Base-by-base conservation (phyloP, 331 rosid genomes). In the Malus hybrid region DNA sequence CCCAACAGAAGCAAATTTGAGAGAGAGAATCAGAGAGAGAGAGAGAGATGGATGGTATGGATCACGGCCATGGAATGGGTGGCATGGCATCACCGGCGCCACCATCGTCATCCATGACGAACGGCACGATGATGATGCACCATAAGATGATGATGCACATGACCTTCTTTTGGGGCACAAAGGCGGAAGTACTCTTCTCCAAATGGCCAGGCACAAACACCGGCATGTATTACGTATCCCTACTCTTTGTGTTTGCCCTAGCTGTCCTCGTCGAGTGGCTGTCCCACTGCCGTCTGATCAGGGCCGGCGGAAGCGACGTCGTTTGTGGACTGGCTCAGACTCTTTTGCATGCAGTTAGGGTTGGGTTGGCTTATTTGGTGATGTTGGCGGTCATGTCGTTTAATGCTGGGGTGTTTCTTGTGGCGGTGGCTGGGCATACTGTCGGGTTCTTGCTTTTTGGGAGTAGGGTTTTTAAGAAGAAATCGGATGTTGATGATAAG, bases 351-450 rank as follows among this genome's bases (percentile, higher is more conserved):
- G 76, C 85, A 8, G 7, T 92, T 0, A 80, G 91, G 81, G 82
- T 87, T 18, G 97, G 90, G 1, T 33, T 94, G 14, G 82, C 89
- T 22, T 87, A 87, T 68, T 15, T 94, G 85, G 91, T 94, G 3
- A 94, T 94, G 99, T 75, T 94, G 31, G 93, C 97, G 0, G 81
- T 94, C 56, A 92, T 94, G 97, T 92, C 99, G 2, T 94, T 92
- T 74, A 94, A 94, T 12, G 86, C 71, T 0, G 97, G 97, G 1
- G 96, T 92, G 5, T 83, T 94, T 60, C 70, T 90, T 83, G 93
- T 56, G 1, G 99, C 88, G 7, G 65, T 94, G 7, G 85, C 88
- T 0, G 97, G 99, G 2, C 97, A 92, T 67, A 59, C 86, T 46
- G 15, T 94, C 0, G 97, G 97, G 1, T 94, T 92, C 74, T 79